phyloP scores from a whole-genome alignment of 2,329 filamentous ascomycete genomes.

The Paracamarosporium sp. region DNA sequence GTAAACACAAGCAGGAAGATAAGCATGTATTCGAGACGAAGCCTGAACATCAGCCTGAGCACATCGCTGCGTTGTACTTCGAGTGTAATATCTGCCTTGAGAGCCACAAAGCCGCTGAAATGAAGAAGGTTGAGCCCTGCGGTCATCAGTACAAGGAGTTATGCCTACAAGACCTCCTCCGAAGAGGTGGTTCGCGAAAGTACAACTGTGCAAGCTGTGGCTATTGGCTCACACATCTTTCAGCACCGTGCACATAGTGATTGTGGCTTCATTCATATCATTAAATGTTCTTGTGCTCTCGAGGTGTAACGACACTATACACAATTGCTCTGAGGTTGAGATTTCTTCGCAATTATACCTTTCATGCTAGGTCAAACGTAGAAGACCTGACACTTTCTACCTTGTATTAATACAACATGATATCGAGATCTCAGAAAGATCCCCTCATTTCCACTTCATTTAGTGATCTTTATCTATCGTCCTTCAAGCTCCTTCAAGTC shows the following conservation, averaged over 20 bases:
- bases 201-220: not conserved
- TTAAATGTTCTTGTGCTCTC: too few species aligned
- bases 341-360: too few species aligned
- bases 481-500: conserved; percentile 7
- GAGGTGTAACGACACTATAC: too few species aligned
- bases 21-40: not conserved
- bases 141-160: conserved; percentile 7
- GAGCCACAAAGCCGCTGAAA: conserved; percentile 10
- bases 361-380: too few species aligned
- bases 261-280: too few species aligned
- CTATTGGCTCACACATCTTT: not conserved
- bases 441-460: too few species aligned
- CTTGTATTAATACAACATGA: not conserved
- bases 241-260: not conserved
- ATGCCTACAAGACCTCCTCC: not conserved
- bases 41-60: not conserved
- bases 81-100: conserved; percentile 22
- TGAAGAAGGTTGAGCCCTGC: conserved; percentile 9
- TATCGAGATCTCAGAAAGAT: too few species aligned
- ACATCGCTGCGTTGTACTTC: conserved; percentile 11
- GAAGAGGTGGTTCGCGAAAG: not conserved
- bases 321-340: too few species aligned
- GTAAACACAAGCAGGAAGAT: not conserved
- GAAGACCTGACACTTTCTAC: too few species aligned
- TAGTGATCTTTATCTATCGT: not conserved